These are phyloP conservation scores for Zychaea mexicana DNA, from an alignment of 371 early-diverging fungal genomes.

Conservation along the genomic window DNA sequence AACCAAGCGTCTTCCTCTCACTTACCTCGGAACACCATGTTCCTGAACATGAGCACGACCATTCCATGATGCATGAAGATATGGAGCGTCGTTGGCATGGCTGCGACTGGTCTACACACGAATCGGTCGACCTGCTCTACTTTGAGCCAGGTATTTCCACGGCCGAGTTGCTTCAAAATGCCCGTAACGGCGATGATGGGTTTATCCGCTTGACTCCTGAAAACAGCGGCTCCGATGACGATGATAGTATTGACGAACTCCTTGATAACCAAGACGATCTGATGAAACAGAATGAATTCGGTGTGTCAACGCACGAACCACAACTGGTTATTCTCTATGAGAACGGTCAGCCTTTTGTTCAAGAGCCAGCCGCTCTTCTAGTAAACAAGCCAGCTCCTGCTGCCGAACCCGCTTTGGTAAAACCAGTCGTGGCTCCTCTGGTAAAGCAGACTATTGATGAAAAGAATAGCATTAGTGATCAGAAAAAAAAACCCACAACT, in stretches of 20 bases:
- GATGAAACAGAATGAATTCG: background rate
- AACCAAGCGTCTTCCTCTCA: background rate
- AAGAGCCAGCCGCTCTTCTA: background rate
- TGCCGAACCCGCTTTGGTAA: too few species aligned
- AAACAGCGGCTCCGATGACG: too few species aligned
- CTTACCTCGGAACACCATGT: background rate
- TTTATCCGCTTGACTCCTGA: conserved; percentile 10
- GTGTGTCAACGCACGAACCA: background rate
- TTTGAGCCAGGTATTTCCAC: conserved; percentile 1
- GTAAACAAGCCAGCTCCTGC: too few species aligned
- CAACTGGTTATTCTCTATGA: background rate
- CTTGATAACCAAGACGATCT: background rate
- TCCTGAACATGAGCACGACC: background rate
- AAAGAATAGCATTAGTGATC: too few species aligned
- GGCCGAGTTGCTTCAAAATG: conserved; percentile 8
- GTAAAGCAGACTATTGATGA: too few species aligned
- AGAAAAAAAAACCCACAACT: too few species aligned
- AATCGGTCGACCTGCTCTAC: background rate
- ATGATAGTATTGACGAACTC: background rate
- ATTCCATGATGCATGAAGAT: background rate
- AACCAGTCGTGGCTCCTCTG: too few species aligned
- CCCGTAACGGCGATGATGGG: background rate
- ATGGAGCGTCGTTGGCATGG: conserved; percentile 3
- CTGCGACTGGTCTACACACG: conserved; percentile 1
- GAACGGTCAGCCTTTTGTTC: background rate